Conservation (phyloP, 2,329 filamentous ascomycete species). For the Diaporthe sp. region DNA sequence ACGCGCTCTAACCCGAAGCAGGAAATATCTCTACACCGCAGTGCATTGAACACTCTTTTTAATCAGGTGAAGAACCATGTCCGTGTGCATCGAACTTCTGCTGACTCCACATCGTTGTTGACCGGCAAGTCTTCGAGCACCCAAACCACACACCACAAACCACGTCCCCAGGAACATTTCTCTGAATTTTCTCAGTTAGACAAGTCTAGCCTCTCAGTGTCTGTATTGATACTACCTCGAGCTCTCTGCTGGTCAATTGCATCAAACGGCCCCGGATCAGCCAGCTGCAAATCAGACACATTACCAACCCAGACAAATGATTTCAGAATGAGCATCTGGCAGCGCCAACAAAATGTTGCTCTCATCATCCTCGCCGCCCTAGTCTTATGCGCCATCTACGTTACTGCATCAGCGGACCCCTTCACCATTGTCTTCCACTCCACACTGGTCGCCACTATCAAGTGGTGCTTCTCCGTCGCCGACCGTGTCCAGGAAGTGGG, state of each 20-base stretch:
- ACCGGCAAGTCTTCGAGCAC: not conserved
- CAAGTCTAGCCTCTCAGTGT: not conserved
- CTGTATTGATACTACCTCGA: not conserved
- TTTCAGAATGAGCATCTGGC: not conserved
- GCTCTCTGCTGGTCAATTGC: fast-evolving
- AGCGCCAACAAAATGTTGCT: not conserved
- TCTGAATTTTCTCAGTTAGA: fast-evolving
- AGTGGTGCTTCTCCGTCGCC: not conserved
- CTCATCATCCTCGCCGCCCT: not conserved
- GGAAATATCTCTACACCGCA: too few species aligned
- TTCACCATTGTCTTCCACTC: not conserved
- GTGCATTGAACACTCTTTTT: not conserved
- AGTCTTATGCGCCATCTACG: not conserved
- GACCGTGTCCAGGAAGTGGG: not conserved
- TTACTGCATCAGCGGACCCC: not conserved
- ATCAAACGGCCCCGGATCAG: not conserved
- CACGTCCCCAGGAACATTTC: too few species aligned
- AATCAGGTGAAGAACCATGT: too few species aligned
- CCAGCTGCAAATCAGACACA: not conserved
- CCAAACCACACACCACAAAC: not conserved
- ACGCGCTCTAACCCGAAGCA: not conserved
- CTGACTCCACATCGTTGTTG: not conserved
- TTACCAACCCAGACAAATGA: not conserved
- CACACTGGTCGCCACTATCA: not conserved
- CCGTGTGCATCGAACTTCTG: not conserved